Evolutionary conservation across 768 basidiomycete genomes (phyloP).

Genomic region (Kwoniella mangroviensis): DNA sequence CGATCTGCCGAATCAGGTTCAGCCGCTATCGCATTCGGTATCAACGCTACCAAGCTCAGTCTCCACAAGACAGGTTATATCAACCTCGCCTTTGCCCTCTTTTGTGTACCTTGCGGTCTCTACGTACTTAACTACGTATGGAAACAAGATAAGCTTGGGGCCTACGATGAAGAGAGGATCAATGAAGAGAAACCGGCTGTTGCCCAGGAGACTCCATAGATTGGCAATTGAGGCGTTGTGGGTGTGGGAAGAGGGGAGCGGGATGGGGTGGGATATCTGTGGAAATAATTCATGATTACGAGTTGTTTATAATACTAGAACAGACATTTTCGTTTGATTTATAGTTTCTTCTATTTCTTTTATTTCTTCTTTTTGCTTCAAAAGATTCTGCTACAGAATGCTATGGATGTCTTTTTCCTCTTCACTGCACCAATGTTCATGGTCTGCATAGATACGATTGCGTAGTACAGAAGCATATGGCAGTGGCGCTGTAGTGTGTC

Average conservation of each 20-base stretch:
- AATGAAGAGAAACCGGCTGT: constrained; percentile 2
- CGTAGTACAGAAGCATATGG: too few relatives aligned
- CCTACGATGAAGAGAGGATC: constrained; percentile 17
- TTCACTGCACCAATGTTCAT: too few relatives aligned
- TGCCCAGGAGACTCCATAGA: constrained; percentile 11
- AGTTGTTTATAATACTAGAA: background rate
- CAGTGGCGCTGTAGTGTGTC: too few relatives aligned
- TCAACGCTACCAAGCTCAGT: constrained; percentile 22
- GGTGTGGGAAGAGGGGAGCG: background rate
- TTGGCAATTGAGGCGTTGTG: background rate
- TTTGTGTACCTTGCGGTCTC: constrained; percentile 21
- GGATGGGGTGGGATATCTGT: background rate
- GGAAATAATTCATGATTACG: background rate
- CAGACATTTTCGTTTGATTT: background rate
- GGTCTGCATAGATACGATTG: too few relatives aligned
- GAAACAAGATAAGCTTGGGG: constrained; percentile 25
- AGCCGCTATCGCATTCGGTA: constrained; percentile 26
- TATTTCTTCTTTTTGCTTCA: background rate
- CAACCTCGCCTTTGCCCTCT: constrained; percentile 24
- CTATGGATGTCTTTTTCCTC: background rate
- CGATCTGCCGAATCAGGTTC: constrained; percentile 29
- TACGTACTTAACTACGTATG: constrained; percentile 24
- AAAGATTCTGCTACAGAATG: background rate
- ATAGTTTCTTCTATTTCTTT: background rate
- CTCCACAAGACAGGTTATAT: constrained; percentile 21